Percentiles rank a stretch among this genome's conserved stretches.
phyloP scores from a whole-genome alignment of 2,329 filamentous ascomycete species.

The Pseudocercospora cruenta region DNA sequence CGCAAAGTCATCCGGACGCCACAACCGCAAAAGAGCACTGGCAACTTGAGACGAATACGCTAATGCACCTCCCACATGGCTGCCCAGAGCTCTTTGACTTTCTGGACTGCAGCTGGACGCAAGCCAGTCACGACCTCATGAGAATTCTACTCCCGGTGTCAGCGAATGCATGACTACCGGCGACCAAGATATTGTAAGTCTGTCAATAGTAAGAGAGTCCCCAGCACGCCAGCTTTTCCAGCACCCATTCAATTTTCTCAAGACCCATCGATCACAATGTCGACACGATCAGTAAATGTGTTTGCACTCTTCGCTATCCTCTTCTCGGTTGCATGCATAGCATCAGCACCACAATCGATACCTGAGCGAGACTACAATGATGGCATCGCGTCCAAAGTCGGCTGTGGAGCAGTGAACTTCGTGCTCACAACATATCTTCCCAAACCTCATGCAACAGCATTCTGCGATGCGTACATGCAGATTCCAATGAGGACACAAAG shows the following conservation, averaged over 20 bases:
- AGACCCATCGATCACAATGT: not conserved
- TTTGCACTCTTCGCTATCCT: not conserved
- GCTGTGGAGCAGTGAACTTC: constrained; percentile 14
- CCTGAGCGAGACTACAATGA: not conserved
- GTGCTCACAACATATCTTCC: constrained; percentile 11
- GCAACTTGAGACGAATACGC: not conserved
- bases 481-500: constrained; percentile 1
- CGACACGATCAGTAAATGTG: not conserved
- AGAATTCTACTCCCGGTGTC: not conserved
- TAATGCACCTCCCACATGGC: constrained; percentile 3
- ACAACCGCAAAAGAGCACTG: not conserved
- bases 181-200: not conserved
- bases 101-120: not conserved
- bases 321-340: not conserved
- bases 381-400: not conserved
- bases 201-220: not conserved
- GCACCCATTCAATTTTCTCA: not conserved
- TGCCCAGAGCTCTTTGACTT: not conserved
- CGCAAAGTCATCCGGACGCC: not conserved
- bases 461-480: constrained; percentile 13
- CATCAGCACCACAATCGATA: constrained; percentile 3
- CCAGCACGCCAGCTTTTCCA: not conserved
- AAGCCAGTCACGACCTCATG: not conserved
- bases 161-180: not conserved
- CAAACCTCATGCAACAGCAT: constrained; percentile 9